Percentiles rank a stretch among this genome's conserved stretches.
phyloP scores from a whole-genome alignment of 2,329 filamentous ascomycete genomes.

The Colletotrichum ledebouriae region DNA sequence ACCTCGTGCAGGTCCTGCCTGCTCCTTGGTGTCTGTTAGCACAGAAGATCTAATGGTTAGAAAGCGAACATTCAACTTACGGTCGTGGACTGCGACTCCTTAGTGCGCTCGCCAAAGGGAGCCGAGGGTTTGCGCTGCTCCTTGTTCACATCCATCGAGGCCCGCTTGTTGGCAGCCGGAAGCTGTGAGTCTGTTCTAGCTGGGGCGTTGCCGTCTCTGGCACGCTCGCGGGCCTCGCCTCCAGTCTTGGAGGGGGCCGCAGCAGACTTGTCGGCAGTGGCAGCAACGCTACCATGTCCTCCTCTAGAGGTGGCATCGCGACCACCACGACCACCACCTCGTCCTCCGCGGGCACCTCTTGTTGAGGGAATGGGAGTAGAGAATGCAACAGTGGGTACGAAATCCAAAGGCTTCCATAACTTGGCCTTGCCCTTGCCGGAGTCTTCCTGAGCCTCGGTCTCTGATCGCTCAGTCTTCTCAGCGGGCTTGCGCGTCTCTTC shows the following conservation, averaged over 20 bases:
- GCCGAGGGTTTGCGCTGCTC: conserved; percentile 62
- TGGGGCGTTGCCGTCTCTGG: conserved; percentile 54
- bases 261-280: conserved; percentile 54
- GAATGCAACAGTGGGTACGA: conserved; percentile 87
- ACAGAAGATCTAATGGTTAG: conserved; percentile 6
- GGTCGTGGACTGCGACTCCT: conserved; percentile 48
- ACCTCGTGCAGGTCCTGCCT: conserved; percentile 46
- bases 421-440: conserved; percentile 72
- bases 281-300: conserved; percentile 45
- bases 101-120: conserved; percentile 48
- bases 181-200: conserved; percentile 54
- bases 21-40: conserved; percentile 45
- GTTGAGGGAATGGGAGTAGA: conserved; percentile 80
- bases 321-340: conserved; percentile 62
- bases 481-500: conserved; percentile 81
- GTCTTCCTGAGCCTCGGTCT: conserved; percentile 74
- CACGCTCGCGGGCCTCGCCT: conserved; percentile 51
- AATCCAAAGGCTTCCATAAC: conserved; percentile 86
- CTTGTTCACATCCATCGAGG: conserved; percentile 58
- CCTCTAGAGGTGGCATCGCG: conserved; percentile 52
- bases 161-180: conserved; percentile 58
- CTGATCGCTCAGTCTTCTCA: conserved; percentile 68
- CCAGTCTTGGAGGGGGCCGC: conserved; percentile 49
- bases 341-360: conserved; percentile 62
- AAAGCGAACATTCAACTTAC: conserved; percentile 18